Evolutionary conservation across 306 rosid species (phyloP), one percentile per base, ranked within the genome.

Genomic region (Lablab purpureus): DNA sequence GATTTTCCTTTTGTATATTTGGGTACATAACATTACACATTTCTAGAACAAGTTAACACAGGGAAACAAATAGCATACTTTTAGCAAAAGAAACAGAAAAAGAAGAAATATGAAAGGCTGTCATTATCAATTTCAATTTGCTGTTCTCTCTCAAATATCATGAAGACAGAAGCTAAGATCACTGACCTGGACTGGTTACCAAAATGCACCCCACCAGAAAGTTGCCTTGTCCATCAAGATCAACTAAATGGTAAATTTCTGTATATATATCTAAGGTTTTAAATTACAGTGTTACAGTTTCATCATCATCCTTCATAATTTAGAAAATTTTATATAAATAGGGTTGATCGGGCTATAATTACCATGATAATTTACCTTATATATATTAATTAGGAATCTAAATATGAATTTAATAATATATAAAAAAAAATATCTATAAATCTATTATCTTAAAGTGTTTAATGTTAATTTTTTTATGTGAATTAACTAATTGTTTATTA

Each of bases 181-280:
- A 73, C 4, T 52, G 50, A 73, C 10, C 65, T 60, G 32, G 81
- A 74, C 60, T 11, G 17, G 47, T 78, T 71, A 76, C 68, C 69
- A 74, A 70, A 62, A 74, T 18, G 66, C 67, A 25, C n/a, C 66
- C 73, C 68, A 74, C 72, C 67, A 74, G 9, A 67, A 0, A 47
- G 81, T 25, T 56, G 47, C 63, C 10, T 49, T 49, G 80, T 36
- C 67, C 78, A 81, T 77, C 71, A 56, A 71, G 54, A 63, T 5
- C 6, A 40, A 10, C 21, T 1, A 9, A 21, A 30, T 40, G 74
- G 43, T 72, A 72, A 43, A 73, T 56, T 73, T 43, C 32, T 72
- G 25, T 22, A 36, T 30, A 25, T 25, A 1, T 28, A 32, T 30
- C 50, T 30, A 63, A 63, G 75, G 37, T 14, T 62, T 17, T 15